These are phyloP conservation scores for Podaxis sp. DNA, from an alignment of 768 basidiomycete species.

Conservation along the genomic window DNA sequence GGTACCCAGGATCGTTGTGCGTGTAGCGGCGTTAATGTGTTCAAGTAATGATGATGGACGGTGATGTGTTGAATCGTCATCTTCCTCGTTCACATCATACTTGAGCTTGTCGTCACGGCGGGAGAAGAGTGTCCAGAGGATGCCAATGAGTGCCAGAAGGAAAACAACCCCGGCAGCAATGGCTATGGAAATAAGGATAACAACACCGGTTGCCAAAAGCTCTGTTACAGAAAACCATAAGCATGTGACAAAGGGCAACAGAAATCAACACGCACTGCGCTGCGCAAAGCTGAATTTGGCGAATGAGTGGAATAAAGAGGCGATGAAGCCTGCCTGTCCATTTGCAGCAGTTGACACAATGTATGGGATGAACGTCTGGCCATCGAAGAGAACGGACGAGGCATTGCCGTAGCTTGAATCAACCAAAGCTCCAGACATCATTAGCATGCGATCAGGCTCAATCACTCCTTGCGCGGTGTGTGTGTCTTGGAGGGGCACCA, in stretches of 20 bases:
- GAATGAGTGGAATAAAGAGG: constrained; percentile 82
- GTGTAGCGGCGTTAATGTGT: constrained; percentile 88
- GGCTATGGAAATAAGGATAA: constrained; percentile 96
- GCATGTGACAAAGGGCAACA: constrained; percentile 8
- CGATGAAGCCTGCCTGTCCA: constrained; percentile 68
- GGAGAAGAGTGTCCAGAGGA: constrained; percentile 87
- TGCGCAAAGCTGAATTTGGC: constrained; percentile 72
- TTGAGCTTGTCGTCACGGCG: constrained; percentile 70
- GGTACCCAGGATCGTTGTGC: constrained; percentile 72
- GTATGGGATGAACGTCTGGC: constrained; percentile 78
- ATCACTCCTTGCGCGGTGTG: constrained; percentile 70
- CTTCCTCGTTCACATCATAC: constrained; percentile 64
- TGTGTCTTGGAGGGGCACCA: constrained; percentile 86
- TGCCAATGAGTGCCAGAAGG: constrained; percentile 79
- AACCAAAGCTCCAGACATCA: constrained; percentile 78
- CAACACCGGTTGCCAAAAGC: constrained; percentile 87
- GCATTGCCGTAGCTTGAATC: constrained; percentile 74
- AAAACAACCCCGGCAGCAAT: constrained; percentile 94
- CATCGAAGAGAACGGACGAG: constrained; percentile 88
- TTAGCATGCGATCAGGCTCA: constrained; percentile 82
- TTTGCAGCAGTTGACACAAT: constrained; percentile 62
- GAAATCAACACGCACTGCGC: constrained; percentile 48
- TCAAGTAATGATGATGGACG: constrained; percentile 86
- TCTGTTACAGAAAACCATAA: constrained; percentile 40
- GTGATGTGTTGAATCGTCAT: constrained; percentile 73